These are phyloP conservation scores for Penicillium sp. DNA, from an alignment of 2,329 filamentous ascomycete species.

Conservation along the genomic window DNA sequence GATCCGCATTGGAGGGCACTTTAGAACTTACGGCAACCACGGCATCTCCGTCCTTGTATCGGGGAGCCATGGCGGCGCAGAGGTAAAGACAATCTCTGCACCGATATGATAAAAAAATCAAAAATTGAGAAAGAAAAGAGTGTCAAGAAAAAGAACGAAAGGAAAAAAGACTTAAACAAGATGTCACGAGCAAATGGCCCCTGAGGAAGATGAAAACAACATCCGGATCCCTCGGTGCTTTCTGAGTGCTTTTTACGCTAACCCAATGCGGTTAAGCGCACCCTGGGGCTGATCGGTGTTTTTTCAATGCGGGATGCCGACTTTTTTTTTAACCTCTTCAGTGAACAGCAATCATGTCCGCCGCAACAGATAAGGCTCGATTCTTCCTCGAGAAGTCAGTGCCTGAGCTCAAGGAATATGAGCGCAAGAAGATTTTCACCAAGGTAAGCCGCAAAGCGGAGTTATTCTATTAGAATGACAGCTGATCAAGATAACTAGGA, in stretches of 20 bases:
- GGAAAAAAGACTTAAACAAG: constrained; percentile 22
- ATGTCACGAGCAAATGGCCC: constrained; percentile 28
- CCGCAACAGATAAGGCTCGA: constrained; percentile 86
- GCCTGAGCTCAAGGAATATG: constrained; percentile 87
- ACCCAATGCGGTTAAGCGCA: constrained; percentile 23
- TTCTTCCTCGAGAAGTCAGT: constrained; percentile 93
- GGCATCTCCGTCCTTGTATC: constrained; percentile 62
- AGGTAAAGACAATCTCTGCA: constrained; percentile 17
- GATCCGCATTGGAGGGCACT: constrained; percentile 7
- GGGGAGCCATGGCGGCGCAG: constrained; percentile 56
- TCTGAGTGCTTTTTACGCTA: constrained; percentile 18
- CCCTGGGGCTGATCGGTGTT: constrained; percentile 16
- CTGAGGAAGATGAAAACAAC: constrained; percentile 31
- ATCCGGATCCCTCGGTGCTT: constrained; percentile 26
- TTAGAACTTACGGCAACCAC: constrained; percentile 56
- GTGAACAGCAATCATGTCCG: constrained; percentile 61
- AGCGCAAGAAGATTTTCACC: constrained; percentile 86
- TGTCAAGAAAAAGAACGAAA: constrained; percentile 28
- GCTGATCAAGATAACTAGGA: constrained; percentile 54
- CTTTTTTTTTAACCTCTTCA: constrained; percentile 25
- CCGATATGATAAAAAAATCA: constrained; percentile 13
- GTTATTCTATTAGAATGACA: not conserved
- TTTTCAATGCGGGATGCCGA: constrained; percentile 34
- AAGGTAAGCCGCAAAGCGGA: constrained; percentile 54
- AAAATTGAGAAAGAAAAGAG: constrained; percentile 16